Percentiles rank a stretch among this genome's conserved stretches.
Conservation (phyloP, 495 filamentous ascomycete genomes). For the Aspergillus ostianus region DNA sequence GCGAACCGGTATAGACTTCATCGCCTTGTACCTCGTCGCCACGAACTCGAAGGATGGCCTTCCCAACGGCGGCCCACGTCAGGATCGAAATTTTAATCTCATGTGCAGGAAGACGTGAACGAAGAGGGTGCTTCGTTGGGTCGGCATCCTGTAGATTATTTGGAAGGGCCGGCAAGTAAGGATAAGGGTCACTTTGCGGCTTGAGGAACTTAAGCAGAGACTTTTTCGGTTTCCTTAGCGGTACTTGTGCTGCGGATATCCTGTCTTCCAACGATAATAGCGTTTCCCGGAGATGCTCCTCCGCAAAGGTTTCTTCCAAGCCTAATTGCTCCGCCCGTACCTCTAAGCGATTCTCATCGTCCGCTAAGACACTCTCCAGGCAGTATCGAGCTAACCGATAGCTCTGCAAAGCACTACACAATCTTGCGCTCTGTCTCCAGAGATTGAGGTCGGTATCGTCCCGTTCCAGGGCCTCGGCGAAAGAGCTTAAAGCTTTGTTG, state of each 20-base stretch:
- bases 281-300: constrained; percentile 69
- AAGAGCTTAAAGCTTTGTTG: constrained; percentile 53
- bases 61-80: constrained; percentile 56
- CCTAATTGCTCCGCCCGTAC: constrained; percentile 72
- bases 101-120: constrained; percentile 27
- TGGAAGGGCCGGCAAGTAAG: constrained; percentile 64
- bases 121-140: constrained; percentile 28
- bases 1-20: constrained; percentile 34
- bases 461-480: constrained; percentile 75
- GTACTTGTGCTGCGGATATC: constrained; percentile 62
- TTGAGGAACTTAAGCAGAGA: constrained; percentile 61
- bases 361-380: constrained; percentile 84
- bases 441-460: constrained; percentile 92
- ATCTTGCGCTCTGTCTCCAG: constrained; percentile 83
- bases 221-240: constrained; percentile 63
- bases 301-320: constrained; percentile 81
- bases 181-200: constrained; percentile 70
- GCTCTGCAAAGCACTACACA: constrained; percentile 74
- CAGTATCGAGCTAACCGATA: constrained; percentile 78
- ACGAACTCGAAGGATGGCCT: constrained; percentile 53
- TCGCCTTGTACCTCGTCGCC: constrained; percentile 40
- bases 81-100: constrained; percentile 32
- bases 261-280: constrained; percentile 69
- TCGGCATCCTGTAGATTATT: constrained; percentile 32
- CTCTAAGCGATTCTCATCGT: constrained; percentile 71